Percentiles rank a stretch among this genome's conserved stretches.
phyloP scores from a whole-genome alignment of 2,329 filamentous ascomycete genomes.

The Dothistroma septosporum region DNA sequence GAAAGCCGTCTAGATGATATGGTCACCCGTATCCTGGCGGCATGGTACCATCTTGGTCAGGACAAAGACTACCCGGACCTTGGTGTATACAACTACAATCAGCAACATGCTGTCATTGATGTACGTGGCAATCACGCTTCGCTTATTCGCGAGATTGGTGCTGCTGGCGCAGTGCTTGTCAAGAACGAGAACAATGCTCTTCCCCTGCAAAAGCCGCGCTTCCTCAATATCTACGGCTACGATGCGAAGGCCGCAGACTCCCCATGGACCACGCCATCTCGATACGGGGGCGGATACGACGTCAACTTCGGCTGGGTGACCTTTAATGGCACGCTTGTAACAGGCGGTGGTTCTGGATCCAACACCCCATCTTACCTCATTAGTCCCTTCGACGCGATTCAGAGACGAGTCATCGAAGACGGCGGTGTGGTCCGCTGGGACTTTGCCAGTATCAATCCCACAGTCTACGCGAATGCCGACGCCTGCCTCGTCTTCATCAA shows the following conservation, averaged over 20 bases:
- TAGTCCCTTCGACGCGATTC: conserved; percentile 25
- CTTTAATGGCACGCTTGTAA: conserved; percentile 22
- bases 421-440: conserved; percentile 26
- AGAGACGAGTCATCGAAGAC: conserved; percentile 20
- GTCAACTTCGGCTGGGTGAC: conserved; percentile 36
- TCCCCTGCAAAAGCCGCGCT: conserved; percentile 46
- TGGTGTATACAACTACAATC: conserved; percentile 20
- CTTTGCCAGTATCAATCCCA: conserved; percentile 26
- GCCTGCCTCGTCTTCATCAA: conserved; percentile 35
- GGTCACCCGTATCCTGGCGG: conserved; percentile 48
- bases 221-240: conserved; percentile 39
- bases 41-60: conserved; percentile 57
- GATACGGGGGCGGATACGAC: conserved; percentile 39
- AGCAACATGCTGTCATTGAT: conserved; percentile 50
- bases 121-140: conserved; percentile 51
- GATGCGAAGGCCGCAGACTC: conserved; percentile 32
- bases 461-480: conserved; percentile 26
- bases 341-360: conserved; percentile 19
- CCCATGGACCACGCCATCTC: conserved; percentile 38
- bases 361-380: conserved; percentile 20
- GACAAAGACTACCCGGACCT: conserved; percentile 37
- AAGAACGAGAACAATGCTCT: conserved; percentile 60
- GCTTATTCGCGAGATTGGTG: conserved; percentile 41
- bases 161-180: conserved; percentile 55
- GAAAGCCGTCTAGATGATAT: conserved; percentile 57